These are phyloP conservation scores for Cordyceps tenuipes DNA, from an alignment of 2,329 filamentous ascomycete species.

Conservation along the genomic window DNA sequence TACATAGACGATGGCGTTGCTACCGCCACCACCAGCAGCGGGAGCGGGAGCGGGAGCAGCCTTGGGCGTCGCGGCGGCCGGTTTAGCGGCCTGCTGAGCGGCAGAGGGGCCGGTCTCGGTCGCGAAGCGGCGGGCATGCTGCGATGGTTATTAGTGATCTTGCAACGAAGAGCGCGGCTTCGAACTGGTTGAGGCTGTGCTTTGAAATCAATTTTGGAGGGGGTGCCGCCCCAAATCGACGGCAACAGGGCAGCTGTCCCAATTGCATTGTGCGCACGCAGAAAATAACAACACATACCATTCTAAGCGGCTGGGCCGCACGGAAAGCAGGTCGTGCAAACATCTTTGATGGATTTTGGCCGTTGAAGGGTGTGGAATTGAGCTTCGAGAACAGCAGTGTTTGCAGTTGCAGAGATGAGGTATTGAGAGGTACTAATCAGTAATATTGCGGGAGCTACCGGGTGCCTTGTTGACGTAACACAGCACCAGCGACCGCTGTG, in stretches of 20 bases:
- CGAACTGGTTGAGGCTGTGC: not conserved
- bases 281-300: slow-evolving; percentile 38
- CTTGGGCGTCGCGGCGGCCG: slow-evolving; percentile 38
- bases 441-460: slow-evolving; percentile 7
- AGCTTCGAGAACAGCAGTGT: not conserved
- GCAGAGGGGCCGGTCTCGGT: slow-evolving; percentile 37
- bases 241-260: not conserved
- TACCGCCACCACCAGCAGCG: slow-evolving; percentile 38
- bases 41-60: slow-evolving; percentile 26
- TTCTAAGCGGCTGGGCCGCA: slow-evolving; percentile 55
- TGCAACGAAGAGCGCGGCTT: slow-evolving; percentile 11
- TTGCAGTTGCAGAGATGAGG: not conserved
- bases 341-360: slow-evolving; percentile 37
- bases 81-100: slow-evolving; percentile 22
- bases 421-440: not conserved
- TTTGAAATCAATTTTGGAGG: not conserved
- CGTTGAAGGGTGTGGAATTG: slow-evolving; percentile 16
- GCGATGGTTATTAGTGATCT: slow-evolving; percentile 27
- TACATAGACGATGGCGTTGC: slow-evolving; percentile 52
- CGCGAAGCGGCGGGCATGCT: slow-evolving; percentile 57
- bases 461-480: slow-evolving; percentile 8
- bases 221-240: not conserved
- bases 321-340: slow-evolving; percentile 59
- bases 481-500: not conserved
- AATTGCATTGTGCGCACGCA: not conserved